Conservation (phyloP, 352 stramenopile species). For the Phytopythium aichiense region DNA sequence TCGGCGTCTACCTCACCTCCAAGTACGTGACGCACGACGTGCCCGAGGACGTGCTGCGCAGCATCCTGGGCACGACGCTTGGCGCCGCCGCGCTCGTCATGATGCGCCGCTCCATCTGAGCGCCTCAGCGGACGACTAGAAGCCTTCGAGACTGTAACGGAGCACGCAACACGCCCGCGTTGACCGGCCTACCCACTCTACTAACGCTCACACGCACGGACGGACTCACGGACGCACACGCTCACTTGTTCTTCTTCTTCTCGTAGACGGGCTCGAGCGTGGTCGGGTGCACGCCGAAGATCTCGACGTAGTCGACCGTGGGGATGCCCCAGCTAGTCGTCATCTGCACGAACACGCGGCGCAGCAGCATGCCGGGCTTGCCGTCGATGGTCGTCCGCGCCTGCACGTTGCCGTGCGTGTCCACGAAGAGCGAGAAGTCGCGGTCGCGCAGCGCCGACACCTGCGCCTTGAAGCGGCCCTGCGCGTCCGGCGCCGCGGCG, state of each 20-base stretch:
- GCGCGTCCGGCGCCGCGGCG: slow-evolving; percentile 28
- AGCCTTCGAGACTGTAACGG: background rate
- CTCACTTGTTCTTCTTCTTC: slow-evolving; percentile 79
- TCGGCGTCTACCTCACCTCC: slow-evolving; percentile 71
- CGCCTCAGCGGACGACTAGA: background rate
- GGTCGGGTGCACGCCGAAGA: slow-evolving; percentile 67
- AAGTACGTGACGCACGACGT: slow-evolving; percentile 82
- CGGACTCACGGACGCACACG: background rate
- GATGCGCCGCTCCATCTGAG: slow-evolving; percentile 62
- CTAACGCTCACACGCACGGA: background rate
- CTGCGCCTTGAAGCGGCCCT: slow-evolving; percentile 34
- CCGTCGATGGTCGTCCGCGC: slow-evolving; percentile 69
- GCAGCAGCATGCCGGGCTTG: slow-evolving; percentile 56
- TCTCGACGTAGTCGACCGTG: slow-evolving; percentile 78
- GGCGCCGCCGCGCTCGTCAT: slow-evolving; percentile 69
- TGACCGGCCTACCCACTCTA: background rate
- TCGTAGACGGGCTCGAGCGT: slow-evolving; percentile 70
- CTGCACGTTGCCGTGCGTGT: slow-evolving; percentile 51
- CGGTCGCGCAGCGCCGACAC: slow-evolving; percentile 73
- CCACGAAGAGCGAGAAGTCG: slow-evolving; percentile 51
- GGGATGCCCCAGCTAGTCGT: slow-evolving; percentile 79
- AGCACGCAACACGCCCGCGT: background rate
- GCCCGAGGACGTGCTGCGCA: slow-evolving; percentile 67
- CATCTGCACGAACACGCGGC: slow-evolving; percentile 82
- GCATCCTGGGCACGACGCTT: slow-evolving; percentile 68